These are phyloP conservation scores for Saprolegnia diclina DNA, from an alignment of 352 stramenopile species.

Conservation along the genomic window DNA sequence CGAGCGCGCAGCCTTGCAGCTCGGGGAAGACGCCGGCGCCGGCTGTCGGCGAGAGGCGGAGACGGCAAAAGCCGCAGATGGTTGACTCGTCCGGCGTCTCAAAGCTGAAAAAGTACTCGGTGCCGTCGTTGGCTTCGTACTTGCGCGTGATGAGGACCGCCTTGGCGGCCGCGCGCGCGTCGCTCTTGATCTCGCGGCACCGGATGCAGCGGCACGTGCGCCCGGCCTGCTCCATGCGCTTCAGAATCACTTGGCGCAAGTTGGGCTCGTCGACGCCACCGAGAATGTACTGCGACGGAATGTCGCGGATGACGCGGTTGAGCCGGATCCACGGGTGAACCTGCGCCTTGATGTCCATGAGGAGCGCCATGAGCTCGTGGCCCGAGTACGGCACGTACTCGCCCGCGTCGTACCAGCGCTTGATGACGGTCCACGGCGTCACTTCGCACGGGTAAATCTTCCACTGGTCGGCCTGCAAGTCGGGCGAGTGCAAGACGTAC, in stretches of 20 bases:
- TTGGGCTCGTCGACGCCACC: constrained; percentile 90
- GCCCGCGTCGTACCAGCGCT: constrained; percentile 86
- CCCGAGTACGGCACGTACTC: constrained; percentile 87
- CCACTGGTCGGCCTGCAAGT: constrained; percentile 92
- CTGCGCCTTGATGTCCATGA: constrained; percentile 86
- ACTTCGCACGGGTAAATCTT: constrained; percentile 95
- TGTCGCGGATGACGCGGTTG: constrained; percentile 91
- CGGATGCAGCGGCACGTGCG: constrained; percentile 85
- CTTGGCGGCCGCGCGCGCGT: constrained; percentile 66
- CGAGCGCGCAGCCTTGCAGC: constrained; percentile 69
- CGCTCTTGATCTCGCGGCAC: constrained; percentile 87
- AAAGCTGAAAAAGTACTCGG: constrained; percentile 91
- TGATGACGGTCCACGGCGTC: constrained; percentile 87
- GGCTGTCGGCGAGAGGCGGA: constrained; percentile 67
- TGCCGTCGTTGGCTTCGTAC: constrained; percentile 82
- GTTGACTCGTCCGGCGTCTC: constrained; percentile 84
- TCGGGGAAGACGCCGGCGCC: constrained; percentile 70
- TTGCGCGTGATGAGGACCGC: constrained; percentile 66
- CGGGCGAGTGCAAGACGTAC: constrained; percentile 76
- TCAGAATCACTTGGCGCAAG: constrained; percentile 83
- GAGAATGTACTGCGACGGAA: constrained; percentile 91
- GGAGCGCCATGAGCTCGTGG: constrained; percentile 78
- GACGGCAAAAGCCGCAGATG: constrained; percentile 87
- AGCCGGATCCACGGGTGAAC: constrained; percentile 93
- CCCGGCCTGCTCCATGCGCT: constrained; percentile 68